Base-by-base conservation (phyloP, 441 rosid genomes). In the Manihot esculenta region DNA sequence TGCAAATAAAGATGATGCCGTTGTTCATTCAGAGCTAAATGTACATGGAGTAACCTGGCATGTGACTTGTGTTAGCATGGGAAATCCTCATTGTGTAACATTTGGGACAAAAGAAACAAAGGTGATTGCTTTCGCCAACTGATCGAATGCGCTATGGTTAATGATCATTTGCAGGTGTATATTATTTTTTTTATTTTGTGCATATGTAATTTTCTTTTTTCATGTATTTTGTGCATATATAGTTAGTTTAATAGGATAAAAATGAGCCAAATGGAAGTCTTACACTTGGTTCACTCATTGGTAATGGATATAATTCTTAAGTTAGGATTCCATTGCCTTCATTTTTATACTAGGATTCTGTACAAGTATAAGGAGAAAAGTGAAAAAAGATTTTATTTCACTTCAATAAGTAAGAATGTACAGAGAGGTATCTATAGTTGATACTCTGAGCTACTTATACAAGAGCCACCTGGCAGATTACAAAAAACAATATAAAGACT, bases 61-160 rank as follows among this genome's bases (percentile, higher is more conserved):
- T 79, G 96, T 88, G 71, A 95, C 97, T 23, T 93, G 98, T 69
- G 97, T 93, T 80, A 89, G 98, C 58, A 95, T 93, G 99, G 98
- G 99, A 23, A 93, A 95, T 84, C 99, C 99, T 63, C 99, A 95
- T 66, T 95, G 99, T 64, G 71, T 95, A 41, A 89, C 92, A 62
- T 91, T 93, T 54, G 94, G 95, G 64, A 81, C 74, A 50, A 83
- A 84, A 72, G 86, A 78, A 76, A 84, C 78, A 66, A 80, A 86
- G 96, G 99, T 93, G 81, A 69, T 78, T 65, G 9, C 33, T 64
- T 70, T 49, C 10, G 60, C 42, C 12, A 56, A 64, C 51, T 65
- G n/a, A 55, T 59, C 24, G 47, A 57, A 59, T 74, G 10, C 65
- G 30, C 24, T 7, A 20, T 21, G 68, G 17, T 41, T 18, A 24